These are phyloP conservation scores for Fonsecaea multimorphosa DNA, from an alignment of 2,329 filamentous ascomycete genomes.

Conservation along the genomic window DNA sequence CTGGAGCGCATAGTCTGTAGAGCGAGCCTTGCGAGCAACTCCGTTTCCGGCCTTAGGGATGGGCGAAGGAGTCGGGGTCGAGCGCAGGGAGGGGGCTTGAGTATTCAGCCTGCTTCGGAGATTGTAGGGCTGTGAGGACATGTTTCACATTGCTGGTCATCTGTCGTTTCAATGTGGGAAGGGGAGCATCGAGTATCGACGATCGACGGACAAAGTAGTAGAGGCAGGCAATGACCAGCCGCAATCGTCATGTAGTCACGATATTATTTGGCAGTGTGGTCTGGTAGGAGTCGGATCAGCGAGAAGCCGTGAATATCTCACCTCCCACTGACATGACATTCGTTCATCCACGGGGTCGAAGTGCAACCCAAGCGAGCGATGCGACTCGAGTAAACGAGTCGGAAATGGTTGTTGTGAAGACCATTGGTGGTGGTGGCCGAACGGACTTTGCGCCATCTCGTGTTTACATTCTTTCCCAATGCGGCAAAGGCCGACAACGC, in stretches of 20 bases:
- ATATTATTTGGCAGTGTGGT: not conserved
- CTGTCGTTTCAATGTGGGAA: not conserved
- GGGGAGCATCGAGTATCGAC: not conserved
- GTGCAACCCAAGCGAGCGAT: not conserved
- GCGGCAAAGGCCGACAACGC: not conserved
- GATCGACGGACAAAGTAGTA: not conserved
- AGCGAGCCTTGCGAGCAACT: conserved; percentile 28
- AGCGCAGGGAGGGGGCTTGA: conserved; percentile 31
- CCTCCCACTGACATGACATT: not conserved
- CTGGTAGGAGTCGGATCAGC: not conserved
- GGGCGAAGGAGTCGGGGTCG: conserved; percentile 30
- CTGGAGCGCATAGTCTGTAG: conserved; percentile 32
- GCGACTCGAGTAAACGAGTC: not conserved
- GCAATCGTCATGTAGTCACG: not conserved
- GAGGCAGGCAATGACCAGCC: not conserved
- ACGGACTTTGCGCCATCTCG: not conserved
- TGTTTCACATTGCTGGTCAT: conserved; percentile 27
- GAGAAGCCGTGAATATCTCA: not conserved
- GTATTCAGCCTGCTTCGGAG: conserved; percentile 38
- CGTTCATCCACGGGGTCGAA: not conserved
- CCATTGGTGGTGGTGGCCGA: not conserved
- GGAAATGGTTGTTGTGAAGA: conserved; percentile 1
- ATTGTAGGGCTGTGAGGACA: conserved; percentile 38
- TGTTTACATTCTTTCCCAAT: conserved; percentile 16
- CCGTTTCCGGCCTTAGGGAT: conserved; percentile 24